Base-by-base conservation (phyloP, 805 yeast species). In the Saccharomycopsis sp. region DNA sequence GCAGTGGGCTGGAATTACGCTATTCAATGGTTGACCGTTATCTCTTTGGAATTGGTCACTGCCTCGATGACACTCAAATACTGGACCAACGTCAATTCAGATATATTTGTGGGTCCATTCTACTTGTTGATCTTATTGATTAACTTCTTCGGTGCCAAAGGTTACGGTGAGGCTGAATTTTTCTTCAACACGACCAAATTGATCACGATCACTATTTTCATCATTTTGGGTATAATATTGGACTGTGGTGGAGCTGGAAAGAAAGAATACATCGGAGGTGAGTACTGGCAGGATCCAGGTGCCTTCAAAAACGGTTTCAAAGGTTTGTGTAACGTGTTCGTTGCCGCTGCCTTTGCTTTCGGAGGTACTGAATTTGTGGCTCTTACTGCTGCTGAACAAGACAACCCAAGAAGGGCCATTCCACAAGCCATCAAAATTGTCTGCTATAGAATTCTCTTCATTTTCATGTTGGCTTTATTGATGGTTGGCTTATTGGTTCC, bases 161-260 rank as follows among this genome's bases (percentile, higher is more conserved):
- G 83, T 60, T 81, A 79, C 61, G 87, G 85, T 50, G 85, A 81
- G 66, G 81, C 83, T 24, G 87, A 82, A 66, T 79, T 87, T 59
- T 76, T 81, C 67, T 84, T 87, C 66, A 84, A 89, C 56, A 62
- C 79, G 59, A 76, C 86, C 64, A 88, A 87, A 68, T 79, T 86
- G 24, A 69, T 83, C 47, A 82, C 85, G 69, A 75, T 83, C 57
- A 61, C 73, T n/a, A 87, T 85, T 3, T 82, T 80, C 66, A 77
- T 79, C 66, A 75, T 83, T 56, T 70, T 81, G 61, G 81, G 82
- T 34, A 69, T 80, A 46, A 70, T 79, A 56, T 63, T 75, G 54
- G 73, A 70, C 50, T 69, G 75, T 59, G 80, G 77, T 52, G 77
- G 78, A 34, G 70, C 73, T 34, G 73, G 76, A 24, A 66, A 68